Conservation (phyloP, 2,329 filamentous ascomycete genomes). For the Sporothrix sp. region DNA sequence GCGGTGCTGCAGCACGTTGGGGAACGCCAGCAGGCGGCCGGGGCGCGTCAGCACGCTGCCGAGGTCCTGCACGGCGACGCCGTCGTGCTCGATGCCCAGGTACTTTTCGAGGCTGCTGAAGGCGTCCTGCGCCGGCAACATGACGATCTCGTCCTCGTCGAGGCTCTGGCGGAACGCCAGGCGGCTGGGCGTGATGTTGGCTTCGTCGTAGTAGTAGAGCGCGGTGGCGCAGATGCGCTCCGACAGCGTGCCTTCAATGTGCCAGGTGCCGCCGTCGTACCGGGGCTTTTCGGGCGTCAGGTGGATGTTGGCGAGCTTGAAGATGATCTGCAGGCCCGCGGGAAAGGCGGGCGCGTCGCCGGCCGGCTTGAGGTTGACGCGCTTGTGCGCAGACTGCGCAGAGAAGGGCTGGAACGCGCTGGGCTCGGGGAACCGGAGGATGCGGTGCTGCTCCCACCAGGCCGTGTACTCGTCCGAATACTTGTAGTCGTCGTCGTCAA, state of each 20-base stretch:
- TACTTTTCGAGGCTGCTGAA: conserved; percentile 15
- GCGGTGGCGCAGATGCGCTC: conserved; percentile 48
- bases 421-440: conserved; percentile 14
- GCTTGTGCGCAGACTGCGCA: neutral
- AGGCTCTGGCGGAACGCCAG: conserved; percentile 33
- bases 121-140: conserved; percentile 10
- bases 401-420: conserved; percentile 4
- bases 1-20: conserved; percentile 36
- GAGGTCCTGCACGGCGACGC: conserved; percentile 29
- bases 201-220: conserved; percentile 43
- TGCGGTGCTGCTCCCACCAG: conserved; percentile 3
- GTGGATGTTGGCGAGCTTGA: conserved; percentile 52
- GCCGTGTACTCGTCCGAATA: conserved; percentile 10
- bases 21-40: conserved; percentile 37
- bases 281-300: conserved; percentile 41
- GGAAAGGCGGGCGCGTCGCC: conserved; percentile 2
- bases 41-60: conserved; percentile 32
- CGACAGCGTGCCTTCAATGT: conserved; percentile 37
- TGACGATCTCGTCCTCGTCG: conserved; percentile 12
- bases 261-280: conserved; percentile 28
- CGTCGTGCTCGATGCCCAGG: conserved; percentile 19
- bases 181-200: conserved; percentile 37
- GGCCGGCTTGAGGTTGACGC: conserved; percentile 5
- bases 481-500: conserved; percentile 1
- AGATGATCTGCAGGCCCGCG: conserved; percentile 47